Conservation (phyloP, 176 grass and related monocot genomes). For the Carex myosuroides region DNA sequence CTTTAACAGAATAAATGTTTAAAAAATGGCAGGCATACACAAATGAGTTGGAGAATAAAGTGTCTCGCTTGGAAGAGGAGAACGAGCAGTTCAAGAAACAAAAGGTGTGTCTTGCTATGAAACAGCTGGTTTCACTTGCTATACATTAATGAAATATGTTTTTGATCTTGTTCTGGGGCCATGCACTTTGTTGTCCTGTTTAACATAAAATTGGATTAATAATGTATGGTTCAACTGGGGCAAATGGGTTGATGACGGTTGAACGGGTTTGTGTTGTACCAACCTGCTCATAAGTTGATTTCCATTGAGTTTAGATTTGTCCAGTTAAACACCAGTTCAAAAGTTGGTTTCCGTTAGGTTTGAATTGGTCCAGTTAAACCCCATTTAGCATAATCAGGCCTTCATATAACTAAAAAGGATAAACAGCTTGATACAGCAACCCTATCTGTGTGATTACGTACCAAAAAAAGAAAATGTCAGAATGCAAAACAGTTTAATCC, state of each 20-base stretch:
- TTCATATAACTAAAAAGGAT: neutral
- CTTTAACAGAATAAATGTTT: neutral
- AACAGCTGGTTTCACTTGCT: neutral
- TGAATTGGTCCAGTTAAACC: neutral
- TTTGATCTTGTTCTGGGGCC: neutral
- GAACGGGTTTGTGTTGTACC: neutral
- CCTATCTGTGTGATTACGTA: neutral
- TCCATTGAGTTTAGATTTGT: neutral
- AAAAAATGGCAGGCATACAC: conserved; percentile 82
- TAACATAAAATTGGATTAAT: neutral
- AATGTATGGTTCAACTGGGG: neutral
- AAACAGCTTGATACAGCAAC: neutral
- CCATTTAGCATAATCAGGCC: neutral
- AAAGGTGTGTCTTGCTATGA: conserved; percentile 43
- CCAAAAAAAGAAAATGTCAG: neutral
- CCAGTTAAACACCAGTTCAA: neutral
- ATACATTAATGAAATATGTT: neutral
- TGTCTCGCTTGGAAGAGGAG: conserved; percentile 83
- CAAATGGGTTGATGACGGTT: neutral
- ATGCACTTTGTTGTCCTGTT: neutral
- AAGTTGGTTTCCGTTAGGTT: neutral
- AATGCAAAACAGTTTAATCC: neutral
- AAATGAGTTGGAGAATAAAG: conserved; percentile 98
- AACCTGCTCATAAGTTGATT: neutral
- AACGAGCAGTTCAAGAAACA: conserved; percentile 74